These are phyloP conservation scores for Inga leiocalycina DNA, from an alignment of 306 rosid genomes.

Conservation along the genomic window DNA sequence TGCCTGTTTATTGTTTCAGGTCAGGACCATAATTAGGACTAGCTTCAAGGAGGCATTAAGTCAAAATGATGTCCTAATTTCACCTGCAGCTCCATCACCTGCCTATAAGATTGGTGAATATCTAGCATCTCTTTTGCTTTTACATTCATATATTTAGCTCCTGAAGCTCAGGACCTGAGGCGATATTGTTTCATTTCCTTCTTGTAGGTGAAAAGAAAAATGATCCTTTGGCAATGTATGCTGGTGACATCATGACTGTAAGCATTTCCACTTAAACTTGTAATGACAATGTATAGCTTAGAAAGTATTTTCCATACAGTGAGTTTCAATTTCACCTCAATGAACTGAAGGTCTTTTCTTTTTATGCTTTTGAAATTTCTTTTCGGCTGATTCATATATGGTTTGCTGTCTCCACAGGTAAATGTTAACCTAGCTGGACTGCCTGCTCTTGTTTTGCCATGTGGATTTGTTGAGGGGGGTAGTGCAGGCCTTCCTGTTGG, in stretches of 20 bases:
- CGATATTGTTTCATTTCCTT: slow-evolving; percentile 34
- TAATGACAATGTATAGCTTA: too few species aligned
- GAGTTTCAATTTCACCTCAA: background rate
- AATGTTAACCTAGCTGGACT: slow-evolving; percentile 96
- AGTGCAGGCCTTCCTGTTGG: slow-evolving; percentile 93
- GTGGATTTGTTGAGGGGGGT: slow-evolving; percentile 89
- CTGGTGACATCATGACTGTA: slow-evolving; percentile 98
- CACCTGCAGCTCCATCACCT: slow-evolving; percentile 96
- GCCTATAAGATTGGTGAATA: slow-evolving; percentile 89
- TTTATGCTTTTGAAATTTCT: slow-evolving; percentile 21
- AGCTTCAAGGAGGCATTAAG: slow-evolving; percentile 85
- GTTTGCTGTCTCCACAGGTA: slow-evolving; percentile 52
- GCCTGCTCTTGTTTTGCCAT: slow-evolving; percentile 95
- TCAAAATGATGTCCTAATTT: slow-evolving; percentile 83
- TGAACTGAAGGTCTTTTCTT: slow-evolving; percentile 16
- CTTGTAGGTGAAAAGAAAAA: slow-evolving; percentile 86
- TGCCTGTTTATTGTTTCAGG: slow-evolving; percentile 55
- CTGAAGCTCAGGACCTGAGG: slow-evolving; percentile 11
- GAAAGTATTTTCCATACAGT: background rate
- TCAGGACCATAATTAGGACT: slow-evolving; percentile 85
- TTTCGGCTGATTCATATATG: slow-evolving; percentile 19
- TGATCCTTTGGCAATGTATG: slow-evolving; percentile 95
- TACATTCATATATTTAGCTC: background rate
- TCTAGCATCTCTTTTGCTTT: slow-evolving; percentile 21
- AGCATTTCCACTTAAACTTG: slow-evolving; percentile 43